Evolutionary conservation across 371 early-diverging fungal species (phyloP).

Genomic region (Cokeromyces recurvatus): DNA sequence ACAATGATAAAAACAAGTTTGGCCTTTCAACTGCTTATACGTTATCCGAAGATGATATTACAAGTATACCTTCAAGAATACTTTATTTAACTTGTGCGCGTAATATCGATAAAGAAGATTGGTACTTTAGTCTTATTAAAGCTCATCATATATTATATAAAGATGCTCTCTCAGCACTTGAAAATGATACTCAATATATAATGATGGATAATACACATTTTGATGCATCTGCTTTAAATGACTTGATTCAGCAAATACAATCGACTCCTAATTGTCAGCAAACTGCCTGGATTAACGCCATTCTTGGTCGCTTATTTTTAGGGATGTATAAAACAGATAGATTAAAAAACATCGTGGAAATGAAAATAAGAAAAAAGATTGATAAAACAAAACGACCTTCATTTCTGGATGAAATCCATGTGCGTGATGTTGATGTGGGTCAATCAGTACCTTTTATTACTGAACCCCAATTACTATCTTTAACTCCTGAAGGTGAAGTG

Average conservation of each 20-base stretch:
- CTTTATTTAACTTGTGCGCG: constrained; percentile 52
- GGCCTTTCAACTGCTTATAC: not conserved
- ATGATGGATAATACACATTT: constrained; percentile 49
- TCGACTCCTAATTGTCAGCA: constrained; percentile 51
- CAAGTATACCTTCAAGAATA: not conserved
- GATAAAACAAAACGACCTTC: constrained; percentile 64
- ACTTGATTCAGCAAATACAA: constrained; percentile 45
- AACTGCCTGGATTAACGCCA: constrained; percentile 84
- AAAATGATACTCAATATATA: constrained; percentile 15
- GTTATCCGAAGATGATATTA: constrained; percentile 16
- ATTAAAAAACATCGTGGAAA: constrained; percentile 52
- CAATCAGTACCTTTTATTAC: constrained; percentile 77
- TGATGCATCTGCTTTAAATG: constrained; percentile 41
- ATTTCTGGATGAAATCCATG: constrained; percentile 77
- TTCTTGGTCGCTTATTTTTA: constrained; percentile 76
- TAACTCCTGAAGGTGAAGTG: constrained; percentile 68
- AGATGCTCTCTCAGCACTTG: not conserved
- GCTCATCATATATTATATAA: constrained; percentile 30
- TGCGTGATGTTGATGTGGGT: constrained; percentile 73
- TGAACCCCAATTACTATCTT: constrained; percentile 62
- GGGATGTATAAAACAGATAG: constrained; percentile 65
- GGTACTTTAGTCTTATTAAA: constrained; percentile 67
- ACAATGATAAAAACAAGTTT: not conserved
- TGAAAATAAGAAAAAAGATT: constrained; percentile 63
- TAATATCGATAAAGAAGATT: constrained; percentile 84